A percentile compares a stretch with the other conserved stretches of the same genome.
Conservation (phyloP, 2,329 filamentous ascomycete genomes). For the Cladosporium colombiae region DNA sequence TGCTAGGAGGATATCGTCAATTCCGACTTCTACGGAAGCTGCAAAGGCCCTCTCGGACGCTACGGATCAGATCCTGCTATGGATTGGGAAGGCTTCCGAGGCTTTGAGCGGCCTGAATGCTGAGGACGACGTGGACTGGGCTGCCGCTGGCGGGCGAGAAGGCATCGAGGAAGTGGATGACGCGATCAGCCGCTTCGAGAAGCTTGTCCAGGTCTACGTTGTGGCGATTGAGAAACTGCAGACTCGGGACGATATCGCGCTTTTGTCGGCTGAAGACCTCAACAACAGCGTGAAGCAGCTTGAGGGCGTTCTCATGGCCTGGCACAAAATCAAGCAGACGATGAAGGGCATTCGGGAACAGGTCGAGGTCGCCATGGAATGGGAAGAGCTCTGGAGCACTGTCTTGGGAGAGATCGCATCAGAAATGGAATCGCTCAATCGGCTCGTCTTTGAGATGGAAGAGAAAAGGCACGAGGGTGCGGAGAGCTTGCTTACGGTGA, state of each 20-base stretch:
- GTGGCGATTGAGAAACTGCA: constrained; percentile 92
- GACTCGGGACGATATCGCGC: constrained; percentile 70
- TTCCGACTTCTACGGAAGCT: constrained; percentile 81
- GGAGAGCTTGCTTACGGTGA: constrained; percentile 59
- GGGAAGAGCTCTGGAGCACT: constrained; percentile 94
- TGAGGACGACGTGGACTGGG: constrained; percentile 98
- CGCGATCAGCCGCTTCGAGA: constrained; percentile 81
- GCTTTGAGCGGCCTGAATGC: constrained; percentile 87
- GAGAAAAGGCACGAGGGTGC: constrained; percentile 83
- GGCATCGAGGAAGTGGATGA: constrained; percentile 68
- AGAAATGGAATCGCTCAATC: constrained; percentile 77
- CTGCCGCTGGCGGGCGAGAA: constrained; percentile 80
- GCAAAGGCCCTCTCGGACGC: constrained; percentile 80
- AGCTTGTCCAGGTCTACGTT: constrained; percentile 88
- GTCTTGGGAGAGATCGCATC: constrained; percentile 90
- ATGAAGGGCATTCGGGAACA: constrained; percentile 81
- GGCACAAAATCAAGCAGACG: constrained; percentile 76
- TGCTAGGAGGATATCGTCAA: constrained; percentile 78
- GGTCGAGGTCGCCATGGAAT: constrained; percentile 97
- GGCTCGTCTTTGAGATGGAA: constrained; percentile 95
- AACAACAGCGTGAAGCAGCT: constrained; percentile 79
- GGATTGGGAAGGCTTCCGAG: constrained; percentile 90
- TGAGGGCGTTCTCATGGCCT: constrained; percentile 81
- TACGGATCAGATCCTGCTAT: constrained; percentile 87
- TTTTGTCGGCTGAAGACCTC: constrained; percentile 70